phyloP scores from a whole-genome alignment of 176 grass and related monocot species.

The Stipa capillata region DNA sequence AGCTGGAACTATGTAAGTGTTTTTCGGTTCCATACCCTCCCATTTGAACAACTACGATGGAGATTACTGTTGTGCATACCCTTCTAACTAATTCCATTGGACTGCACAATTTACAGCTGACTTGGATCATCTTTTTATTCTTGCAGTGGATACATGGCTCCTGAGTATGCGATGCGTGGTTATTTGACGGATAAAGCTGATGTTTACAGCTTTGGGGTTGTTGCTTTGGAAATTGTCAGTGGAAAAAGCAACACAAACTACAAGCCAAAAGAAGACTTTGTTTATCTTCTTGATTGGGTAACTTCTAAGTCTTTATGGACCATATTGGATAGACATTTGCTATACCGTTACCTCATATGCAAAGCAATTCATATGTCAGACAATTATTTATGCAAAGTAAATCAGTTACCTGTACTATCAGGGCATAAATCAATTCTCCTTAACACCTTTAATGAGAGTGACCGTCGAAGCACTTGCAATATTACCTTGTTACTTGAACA shows the following conservation, averaged over 20 bases:
- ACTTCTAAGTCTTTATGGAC: conserved; percentile 16
- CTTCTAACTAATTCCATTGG: not conserved
- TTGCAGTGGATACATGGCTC: conserved; percentile 95
- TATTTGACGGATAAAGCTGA: conserved; percentile 95
- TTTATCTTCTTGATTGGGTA: conserved; percentile 97
- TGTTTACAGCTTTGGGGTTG: conserved; percentile 90
- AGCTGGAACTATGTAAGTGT: conserved; percentile 87
- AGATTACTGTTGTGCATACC: not conserved
- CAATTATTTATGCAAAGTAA: not conserved
- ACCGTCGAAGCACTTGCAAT: not conserved
- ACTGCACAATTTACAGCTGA: not conserved
- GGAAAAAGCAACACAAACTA: conserved; percentile 97
- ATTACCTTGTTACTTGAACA: not conserved
- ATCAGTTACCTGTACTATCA: not conserved
- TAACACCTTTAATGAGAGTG: not conserved
- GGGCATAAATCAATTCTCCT: not conserved
- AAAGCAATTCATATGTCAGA: not conserved
- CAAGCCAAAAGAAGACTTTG: conserved; percentile 83
- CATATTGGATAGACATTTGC: not conserved
- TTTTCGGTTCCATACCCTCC: not conserved
- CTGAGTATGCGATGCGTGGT: conserved; percentile 96
- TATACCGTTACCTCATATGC: not conserved
- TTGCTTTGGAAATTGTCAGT: conserved; percentile 86
- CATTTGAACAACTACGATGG: not conserved
- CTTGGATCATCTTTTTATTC: conserved; percentile 12